A percentile compares a stretch with the other conserved stretches of the same genome.
phyloP scores from a whole-genome alignment of 345 rosid genomes.

The Bretschneidera sinensis region DNA sequence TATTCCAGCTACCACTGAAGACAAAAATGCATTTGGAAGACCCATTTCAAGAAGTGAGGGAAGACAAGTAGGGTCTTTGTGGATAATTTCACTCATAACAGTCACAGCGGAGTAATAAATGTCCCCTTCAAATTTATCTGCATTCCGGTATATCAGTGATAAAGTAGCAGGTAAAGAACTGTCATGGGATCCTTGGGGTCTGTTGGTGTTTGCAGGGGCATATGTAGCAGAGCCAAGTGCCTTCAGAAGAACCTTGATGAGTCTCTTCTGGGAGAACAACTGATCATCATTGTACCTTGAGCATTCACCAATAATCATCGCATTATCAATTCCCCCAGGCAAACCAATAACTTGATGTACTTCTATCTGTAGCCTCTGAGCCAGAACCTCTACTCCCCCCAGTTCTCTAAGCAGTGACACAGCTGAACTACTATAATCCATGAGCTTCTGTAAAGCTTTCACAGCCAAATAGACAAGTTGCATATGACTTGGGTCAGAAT shows the following conservation, averaged over 20 bases:
- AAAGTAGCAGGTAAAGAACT: slow-evolving; percentile 70
- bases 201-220: slow-evolving; percentile 63
- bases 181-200: slow-evolving; percentile 69
- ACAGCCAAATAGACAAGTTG: slow-evolving; percentile 93
- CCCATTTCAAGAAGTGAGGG: slow-evolving; percentile 73
- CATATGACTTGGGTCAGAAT: slow-evolving; percentile 71
- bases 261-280: slow-evolving; percentile 70
- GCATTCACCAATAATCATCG: slow-evolving; percentile 56
- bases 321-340: slow-evolving; percentile 43
- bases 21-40: slow-evolving; percentile 86
- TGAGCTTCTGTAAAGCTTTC: slow-evolving; percentile 86
- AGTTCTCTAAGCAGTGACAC: slow-evolving; percentile 77
- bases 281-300: slow-evolving; percentile 55
- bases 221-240: slow-evolving; percentile 94
- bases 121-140: slow-evolving; percentile 89
- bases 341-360: slow-evolving; percentile 67
- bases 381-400: slow-evolving; percentile 92
- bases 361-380: slow-evolving; percentile 81
- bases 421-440: slow-evolving; percentile 94
- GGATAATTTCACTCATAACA: slow-evolving; percentile 94
- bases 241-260: slow-evolving; percentile 86
- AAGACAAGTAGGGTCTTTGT: slow-evolving; percentile 93
- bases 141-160: slow-evolving; percentile 62
- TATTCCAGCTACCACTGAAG: slow-evolving; percentile 77
- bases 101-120: slow-evolving; percentile 93